Percentiles rank a stretch among this genome's conserved stretches.
These are phyloP conservation scores for Neofusicoccum parvum DNA, from an alignment of 2,329 filamentous ascomycete genomes.

Conservation along the genomic window DNA sequence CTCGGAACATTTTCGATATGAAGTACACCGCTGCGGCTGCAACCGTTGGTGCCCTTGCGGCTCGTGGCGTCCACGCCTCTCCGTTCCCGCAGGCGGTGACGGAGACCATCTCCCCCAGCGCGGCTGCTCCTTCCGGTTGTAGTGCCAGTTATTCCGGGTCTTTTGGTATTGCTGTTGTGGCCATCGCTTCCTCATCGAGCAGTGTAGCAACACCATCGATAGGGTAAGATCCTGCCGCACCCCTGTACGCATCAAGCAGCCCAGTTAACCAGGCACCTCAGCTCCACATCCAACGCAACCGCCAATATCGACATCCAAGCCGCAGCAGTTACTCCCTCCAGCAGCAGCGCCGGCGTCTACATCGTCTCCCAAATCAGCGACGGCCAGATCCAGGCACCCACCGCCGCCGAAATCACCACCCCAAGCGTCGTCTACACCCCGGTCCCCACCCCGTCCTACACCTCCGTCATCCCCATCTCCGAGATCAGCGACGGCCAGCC, in stretches of 20 bases:
- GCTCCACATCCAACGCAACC: background rate
- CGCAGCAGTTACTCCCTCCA: background rate
- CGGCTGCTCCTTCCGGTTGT: background rate
- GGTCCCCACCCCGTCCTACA: background rate
- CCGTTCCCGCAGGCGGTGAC: slow-evolving; percentile 12
- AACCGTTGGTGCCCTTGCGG: slow-evolving; percentile 1
- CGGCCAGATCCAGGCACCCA: slow-evolving; percentile 24
- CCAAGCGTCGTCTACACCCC: background rate
- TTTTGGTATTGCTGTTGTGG: slow-evolving; percentile 4
- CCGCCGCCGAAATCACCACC: background rate
- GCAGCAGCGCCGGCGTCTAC: background rate
- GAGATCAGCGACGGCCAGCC: slow-evolving; percentile 23
- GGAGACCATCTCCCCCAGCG: background rate
- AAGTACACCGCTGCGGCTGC: background rate
- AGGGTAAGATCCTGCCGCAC: background rate
- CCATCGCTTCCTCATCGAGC: background rate
- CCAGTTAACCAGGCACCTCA: background rate
- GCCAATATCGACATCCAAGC: background rate
- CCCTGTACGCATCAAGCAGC: background rate
- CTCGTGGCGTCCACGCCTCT: slow-evolving; percentile 3
- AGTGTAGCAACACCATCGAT: background rate
- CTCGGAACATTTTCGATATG: background rate
- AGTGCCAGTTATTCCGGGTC: background rate
- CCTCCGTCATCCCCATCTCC: slow-evolving; percentile 4
- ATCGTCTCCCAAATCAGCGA: slow-evolving; percentile 22